Percentiles rank a stretch among this genome's conserved stretches.
phyloP scores from a whole-genome alignment of 257 asterid species.

The Rubia yunnanensis region DNA sequence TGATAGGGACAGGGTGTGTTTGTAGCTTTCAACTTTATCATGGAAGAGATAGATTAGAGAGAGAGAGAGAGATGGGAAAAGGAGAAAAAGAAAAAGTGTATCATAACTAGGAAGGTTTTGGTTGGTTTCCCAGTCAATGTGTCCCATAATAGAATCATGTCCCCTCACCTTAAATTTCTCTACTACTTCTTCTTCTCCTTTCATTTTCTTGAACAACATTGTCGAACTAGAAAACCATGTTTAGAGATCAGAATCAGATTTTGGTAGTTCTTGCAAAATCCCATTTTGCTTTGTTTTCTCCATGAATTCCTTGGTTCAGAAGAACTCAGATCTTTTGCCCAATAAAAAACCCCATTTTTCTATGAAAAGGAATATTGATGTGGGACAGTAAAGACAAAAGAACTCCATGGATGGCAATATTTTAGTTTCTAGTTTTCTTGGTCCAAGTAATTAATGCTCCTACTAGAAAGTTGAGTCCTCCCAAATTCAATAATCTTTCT shows the following conservation, averaged over 20 bases:
- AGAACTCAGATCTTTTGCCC: not conserved
- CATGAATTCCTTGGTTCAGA: not conserved
- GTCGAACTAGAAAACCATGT: not conserved
- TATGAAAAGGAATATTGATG: not conserved
- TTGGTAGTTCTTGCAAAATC: not conserved
- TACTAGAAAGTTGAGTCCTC: not conserved
- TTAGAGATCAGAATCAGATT: not conserved
- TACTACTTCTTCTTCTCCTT: not conserved
- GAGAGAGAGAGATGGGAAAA: conserved; percentile 6
- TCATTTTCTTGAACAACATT: not conserved
- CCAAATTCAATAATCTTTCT: not conserved
- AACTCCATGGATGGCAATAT: not conserved
- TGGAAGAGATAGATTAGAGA: conserved; percentile 4
- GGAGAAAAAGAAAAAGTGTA: conserved; percentile 12
- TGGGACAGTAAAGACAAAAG: not conserved
- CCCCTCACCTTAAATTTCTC: conserved; percentile 16
- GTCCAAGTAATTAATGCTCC: not conserved
- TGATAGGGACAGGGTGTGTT: conserved; percentile 48
- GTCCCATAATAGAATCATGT: conserved; percentile 21
- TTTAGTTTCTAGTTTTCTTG: not conserved
- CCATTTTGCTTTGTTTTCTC: not conserved
- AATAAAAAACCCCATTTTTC: not conserved
- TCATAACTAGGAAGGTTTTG: conserved; percentile 8
- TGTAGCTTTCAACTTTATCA: conserved; percentile 25
- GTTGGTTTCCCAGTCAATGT: conserved; percentile 15